Conservation (phyloP, 2,329 filamentous ascomycete species). For the Chaetomiaceae sp. region DNA sequence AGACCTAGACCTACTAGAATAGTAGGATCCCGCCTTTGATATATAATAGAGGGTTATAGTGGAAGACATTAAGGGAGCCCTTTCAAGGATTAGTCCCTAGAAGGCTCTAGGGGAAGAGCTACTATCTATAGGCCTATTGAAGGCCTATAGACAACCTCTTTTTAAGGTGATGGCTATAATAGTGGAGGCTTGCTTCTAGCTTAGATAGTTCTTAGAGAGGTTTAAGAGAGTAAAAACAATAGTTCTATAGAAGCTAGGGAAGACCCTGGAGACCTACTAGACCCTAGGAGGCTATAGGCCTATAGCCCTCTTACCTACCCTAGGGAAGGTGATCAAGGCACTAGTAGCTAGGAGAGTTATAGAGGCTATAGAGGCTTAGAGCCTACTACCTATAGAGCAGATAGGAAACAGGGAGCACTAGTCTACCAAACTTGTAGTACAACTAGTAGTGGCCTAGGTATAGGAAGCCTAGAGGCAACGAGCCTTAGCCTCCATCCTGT, state of each 20-base stretch:
- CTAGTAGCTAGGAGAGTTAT: not conserved
- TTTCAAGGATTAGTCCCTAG: not conserved
- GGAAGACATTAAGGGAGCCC: not conserved
- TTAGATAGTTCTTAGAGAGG: not conserved
- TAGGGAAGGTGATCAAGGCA: slow-evolving; percentile 8
- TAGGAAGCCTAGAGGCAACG: too few species aligned
- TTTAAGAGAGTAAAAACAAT: slow-evolving; percentile 3
- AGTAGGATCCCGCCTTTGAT: not conserved
- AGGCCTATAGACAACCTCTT: slow-evolving; percentile 2
- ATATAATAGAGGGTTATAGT: not conserved
- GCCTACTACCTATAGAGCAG: not conserved
- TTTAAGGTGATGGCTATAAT: not conserved
- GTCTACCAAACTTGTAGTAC: not conserved
- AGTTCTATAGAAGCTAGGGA: not conserved
- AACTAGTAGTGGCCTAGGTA: too few species aligned
- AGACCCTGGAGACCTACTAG: not conserved
- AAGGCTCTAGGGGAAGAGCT: slow-evolving; percentile 1
- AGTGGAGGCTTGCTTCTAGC: not conserved
- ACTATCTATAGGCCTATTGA: slow-evolving; percentile 3
- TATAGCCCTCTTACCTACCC: slow-evolving; percentile 4
- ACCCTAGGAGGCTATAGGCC: slow-evolving; percentile 9
- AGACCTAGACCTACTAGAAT: not conserved
- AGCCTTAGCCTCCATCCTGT: too few species aligned
- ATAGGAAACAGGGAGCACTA: slow-evolving; percentile 3
- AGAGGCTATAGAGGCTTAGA: not conserved